Base-by-base conservation (phyloP, 2,329 filamentous ascomycete species). In the Claviceps maximensis region DNA sequence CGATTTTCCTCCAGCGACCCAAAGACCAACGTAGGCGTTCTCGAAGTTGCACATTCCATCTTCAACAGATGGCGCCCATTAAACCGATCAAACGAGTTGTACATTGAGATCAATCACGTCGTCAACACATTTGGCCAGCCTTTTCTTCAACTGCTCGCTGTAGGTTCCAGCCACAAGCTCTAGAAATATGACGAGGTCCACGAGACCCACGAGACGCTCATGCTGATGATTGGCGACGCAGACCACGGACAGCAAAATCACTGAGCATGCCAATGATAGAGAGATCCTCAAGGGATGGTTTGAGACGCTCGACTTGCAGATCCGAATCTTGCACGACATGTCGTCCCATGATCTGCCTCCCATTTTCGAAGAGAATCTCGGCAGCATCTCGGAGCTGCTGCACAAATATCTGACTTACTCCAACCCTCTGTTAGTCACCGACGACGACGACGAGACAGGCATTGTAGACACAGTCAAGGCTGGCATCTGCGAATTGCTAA, bases 1-100 rank as follows among this genome's bases (percentile, higher is more conserved):
- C 84, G 90, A 48, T 80, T 98, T 57, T 91, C 89, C 3, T 77
- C 84, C 13, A 83, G 86, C 60, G 87, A 97, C 66, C 82, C 85
- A 55, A 83, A 84, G 59, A 78, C 89, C 67, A 98, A 97, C 70
- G 88, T 90, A 62, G 94, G 93, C 59, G 93, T 98, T 19, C 76
- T 98, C 56, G 89, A 95, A 70, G 93, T 98, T 46, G 94, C 94
- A 60, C 93, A 98, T 71, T 97, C 93, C 49, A 97, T 98, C 62
- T 98, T 97, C 72, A 87, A 86, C 67, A 79, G 93, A 67, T 98
- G 93, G 93, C 80, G 93, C 58, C 94, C 93, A 9, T 77, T 98
- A 42, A 96, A 95, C 72, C 83, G 87, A 56, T 95, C 90, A 45
- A 89, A 98, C 69, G 89, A 87, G 50, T 80, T 98, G 12, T 98